Percentiles rank a stretch among this genome's conserved stretches.
Evolutionary conservation across 2,329 filamentous ascomycete genomes (phyloP).

Genomic region (Sporothrix luriei): DNA sequence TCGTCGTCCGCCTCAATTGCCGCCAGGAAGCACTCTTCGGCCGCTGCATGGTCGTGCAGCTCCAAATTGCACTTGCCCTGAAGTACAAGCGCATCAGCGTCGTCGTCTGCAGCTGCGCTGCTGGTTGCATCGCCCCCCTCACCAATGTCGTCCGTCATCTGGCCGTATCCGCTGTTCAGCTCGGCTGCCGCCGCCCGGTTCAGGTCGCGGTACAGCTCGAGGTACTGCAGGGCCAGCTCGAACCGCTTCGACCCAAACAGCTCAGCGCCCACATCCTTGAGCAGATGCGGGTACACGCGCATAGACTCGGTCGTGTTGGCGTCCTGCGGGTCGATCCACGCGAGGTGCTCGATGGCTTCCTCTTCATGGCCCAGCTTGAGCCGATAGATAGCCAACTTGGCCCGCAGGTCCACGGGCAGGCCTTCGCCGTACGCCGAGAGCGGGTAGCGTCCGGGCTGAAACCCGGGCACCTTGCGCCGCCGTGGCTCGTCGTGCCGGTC

Average conservation of each 20-base stretch:
- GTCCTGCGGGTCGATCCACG: slow-evolving; percentile 69
- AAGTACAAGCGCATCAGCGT: slow-evolving; percentile 57
- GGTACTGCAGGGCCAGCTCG: slow-evolving; percentile 56
- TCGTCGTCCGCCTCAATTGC: slow-evolving; percentile 72
- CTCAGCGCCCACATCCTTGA: slow-evolving; percentile 64
- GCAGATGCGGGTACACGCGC: slow-evolving; percentile 74
- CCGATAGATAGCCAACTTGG: slow-evolving; percentile 83
- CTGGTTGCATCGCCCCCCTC: background rate
- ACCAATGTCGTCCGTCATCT: background rate
- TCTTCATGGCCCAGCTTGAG: slow-evolving; percentile 66
- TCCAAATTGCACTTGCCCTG: slow-evolving; percentile 70
- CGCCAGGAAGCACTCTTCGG: slow-evolving; percentile 75
- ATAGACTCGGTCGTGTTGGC: slow-evolving; percentile 53
- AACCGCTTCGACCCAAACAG: slow-evolving; percentile 47
- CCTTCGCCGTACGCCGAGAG: slow-evolving; percentile 67
- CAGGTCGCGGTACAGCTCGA: slow-evolving; percentile 56
- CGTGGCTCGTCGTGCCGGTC: slow-evolving; percentile 69
- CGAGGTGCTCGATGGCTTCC: slow-evolving; percentile 73
- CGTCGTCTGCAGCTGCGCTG: slow-evolving; percentile 42
- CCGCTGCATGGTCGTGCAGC: slow-evolving; percentile 64
- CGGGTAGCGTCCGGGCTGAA: slow-evolving; percentile 57
- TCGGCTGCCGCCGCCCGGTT: slow-evolving; percentile 44
- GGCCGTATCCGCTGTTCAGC: slow-evolving; percentile 10
- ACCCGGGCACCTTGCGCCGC: slow-evolving; percentile 64
- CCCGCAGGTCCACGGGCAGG: slow-evolving; percentile 78